These are phyloP conservation scores for Eimeria zaria DNA, from an alignment of 169 alveolate genomes.

Conservation along the genomic window DNA sequence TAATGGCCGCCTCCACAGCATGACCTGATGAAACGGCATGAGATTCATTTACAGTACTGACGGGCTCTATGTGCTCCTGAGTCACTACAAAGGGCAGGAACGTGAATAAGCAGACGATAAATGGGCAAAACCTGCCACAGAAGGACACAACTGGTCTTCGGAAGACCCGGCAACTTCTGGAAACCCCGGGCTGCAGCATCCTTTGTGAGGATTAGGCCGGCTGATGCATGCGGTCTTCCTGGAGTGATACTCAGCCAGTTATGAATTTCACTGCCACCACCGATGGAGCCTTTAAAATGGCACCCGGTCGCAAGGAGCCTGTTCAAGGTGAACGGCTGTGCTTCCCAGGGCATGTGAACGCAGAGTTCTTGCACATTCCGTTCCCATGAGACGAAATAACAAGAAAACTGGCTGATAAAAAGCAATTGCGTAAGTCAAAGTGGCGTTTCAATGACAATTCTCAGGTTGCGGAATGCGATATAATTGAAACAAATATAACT, in stretches of 20 bases:
- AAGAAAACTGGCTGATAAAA: constrained; percentile 27
- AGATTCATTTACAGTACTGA: neutral
- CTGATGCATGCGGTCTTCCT: constrained; percentile 27
- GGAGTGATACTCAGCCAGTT: neutral
- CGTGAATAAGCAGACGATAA: constrained; percentile 7
- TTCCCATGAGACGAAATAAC: constrained; percentile 35
- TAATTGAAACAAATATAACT: constrained; percentile 15
- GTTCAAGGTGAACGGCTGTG: constrained; percentile 32
- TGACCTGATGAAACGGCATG: neutral
- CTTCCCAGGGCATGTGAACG: constrained; percentile 21
- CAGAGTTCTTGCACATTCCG: constrained; percentile 38
- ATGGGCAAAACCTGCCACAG: constrained; percentile 28
- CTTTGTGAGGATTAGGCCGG: constrained; percentile 13
- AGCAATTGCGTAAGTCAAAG: neutral
- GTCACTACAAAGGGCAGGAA: neutral
- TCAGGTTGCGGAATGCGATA: constrained; percentile 63
- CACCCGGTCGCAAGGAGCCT: constrained; percentile 1
- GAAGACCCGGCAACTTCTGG: constrained; percentile 27
- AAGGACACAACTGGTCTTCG: constrained; percentile 22
- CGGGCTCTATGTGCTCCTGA: constrained; percentile 29
- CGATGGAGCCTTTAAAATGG: neutral
- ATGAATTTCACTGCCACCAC: constrained; percentile 13
- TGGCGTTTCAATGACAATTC: neutral
- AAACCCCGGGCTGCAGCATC: constrained; percentile 51
- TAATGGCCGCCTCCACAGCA: neutral